These are phyloP conservation scores for Russula olivacea DNA, from an alignment of 768 basidiomycete species.

Conservation along the genomic window DNA sequence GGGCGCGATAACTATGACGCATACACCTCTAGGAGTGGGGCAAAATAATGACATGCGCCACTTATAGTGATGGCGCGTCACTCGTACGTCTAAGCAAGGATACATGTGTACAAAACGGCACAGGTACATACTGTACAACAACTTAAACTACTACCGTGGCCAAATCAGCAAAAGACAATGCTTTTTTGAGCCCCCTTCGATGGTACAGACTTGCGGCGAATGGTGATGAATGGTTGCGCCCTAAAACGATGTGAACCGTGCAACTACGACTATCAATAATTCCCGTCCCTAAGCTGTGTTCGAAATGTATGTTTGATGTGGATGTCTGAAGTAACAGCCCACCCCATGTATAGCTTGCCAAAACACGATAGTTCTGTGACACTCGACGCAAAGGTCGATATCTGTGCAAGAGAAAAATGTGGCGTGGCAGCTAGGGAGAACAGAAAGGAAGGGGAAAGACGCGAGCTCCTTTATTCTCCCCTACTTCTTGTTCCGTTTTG, in stretches of 20 bases:
- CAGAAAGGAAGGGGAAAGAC: neutral
- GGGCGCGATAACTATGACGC: neutral
- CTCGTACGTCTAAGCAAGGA: neutral
- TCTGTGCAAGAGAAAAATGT: neutral
- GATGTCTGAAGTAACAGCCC: neutral
- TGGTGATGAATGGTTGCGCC: neutral
- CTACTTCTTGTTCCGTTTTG: slow-evolving; percentile 30
- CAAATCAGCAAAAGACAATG: neutral
- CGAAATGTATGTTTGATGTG: neutral
- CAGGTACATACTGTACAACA: neutral
- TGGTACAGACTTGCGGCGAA: neutral
- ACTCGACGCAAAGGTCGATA: neutral
- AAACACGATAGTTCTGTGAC: neutral
- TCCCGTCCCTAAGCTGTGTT: neutral
- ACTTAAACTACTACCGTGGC: neutral
- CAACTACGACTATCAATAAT: neutral
- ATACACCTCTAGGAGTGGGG: too few species aligned
- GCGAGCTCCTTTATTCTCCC: neutral
- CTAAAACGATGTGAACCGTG: neutral
- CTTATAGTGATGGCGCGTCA: too few species aligned
- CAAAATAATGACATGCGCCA: too few species aligned
- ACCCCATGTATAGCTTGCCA: neutral
- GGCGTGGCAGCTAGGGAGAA: neutral
- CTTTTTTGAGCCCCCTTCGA: neutral
- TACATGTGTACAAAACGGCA: neutral